These are phyloP conservation scores for Ascochyta lentis DNA, from an alignment of 2,329 filamentous ascomycete species.

Conservation along the genomic window DNA sequence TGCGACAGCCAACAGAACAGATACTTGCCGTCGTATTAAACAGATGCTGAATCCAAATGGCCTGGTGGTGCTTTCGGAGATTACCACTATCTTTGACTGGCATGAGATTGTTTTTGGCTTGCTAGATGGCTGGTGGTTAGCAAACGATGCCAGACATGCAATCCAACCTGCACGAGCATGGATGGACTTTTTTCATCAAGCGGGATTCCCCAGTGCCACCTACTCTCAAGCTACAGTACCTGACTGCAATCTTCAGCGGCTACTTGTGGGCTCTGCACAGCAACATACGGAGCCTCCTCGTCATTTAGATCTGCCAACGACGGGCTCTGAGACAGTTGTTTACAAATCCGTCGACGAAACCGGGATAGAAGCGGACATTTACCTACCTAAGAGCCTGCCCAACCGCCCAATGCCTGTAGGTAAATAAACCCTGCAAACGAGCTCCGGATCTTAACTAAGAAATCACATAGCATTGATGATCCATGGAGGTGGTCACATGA, in stretches of 20 bases:
- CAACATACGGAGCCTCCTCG: too few relatives aligned
- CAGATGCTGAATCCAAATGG: slow-evolving; percentile 18
- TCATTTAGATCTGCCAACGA: background rate
- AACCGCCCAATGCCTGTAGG: slow-evolving; percentile 12
- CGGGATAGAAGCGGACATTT: background rate
- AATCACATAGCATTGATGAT: slow-evolving; percentile 51
- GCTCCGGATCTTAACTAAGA: too few relatives aligned
- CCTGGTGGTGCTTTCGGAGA: slow-evolving; percentile 23
- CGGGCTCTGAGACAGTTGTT: background rate
- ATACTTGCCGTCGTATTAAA: slow-evolving; percentile 12
- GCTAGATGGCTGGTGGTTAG: slow-evolving; percentile 35
- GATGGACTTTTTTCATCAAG: slow-evolving; percentile 2
- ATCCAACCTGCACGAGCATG: slow-evolving; percentile 13
- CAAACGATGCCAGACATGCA: slow-evolving; percentile 17
- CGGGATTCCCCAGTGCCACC: slow-evolving; percentile 8
- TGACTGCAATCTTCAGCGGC: background rate
- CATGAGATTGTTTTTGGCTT: slow-evolving; percentile 29
- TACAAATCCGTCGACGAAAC: background rate
- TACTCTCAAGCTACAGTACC: slow-evolving; percentile 6
- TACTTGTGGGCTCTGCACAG: background rate
- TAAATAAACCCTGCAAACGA: background rate
- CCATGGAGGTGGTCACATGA: slow-evolving; percentile 55
- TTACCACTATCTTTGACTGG: slow-evolving; percentile 23
- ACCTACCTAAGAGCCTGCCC: slow-evolving; percentile 27
- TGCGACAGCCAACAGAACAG: slow-evolving; percentile 22